Evolutionary conservation across 208 protist genomes (phyloP), one percentile per base, ranked within the genome.

Genomic region (Acanthamoeba lenticulata): DNA sequence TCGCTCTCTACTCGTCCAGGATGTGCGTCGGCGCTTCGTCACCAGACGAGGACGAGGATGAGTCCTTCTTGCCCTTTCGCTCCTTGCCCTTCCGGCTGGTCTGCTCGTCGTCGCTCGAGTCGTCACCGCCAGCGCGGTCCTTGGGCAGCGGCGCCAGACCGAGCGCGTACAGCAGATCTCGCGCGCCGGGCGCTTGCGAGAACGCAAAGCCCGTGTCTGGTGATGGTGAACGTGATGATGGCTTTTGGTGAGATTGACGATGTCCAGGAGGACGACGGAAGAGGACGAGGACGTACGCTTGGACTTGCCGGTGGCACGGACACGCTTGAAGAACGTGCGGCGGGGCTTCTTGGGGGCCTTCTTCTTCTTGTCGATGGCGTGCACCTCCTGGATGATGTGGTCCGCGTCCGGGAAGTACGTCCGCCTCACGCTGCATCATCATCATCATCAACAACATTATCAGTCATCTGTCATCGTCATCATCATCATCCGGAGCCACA

Each of bases 361-460:
- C 52, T 90, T 62, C 55, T 32, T 62, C 83, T 90, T 90, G 47
- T 62, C 57, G 52, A 90, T 90, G 47, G 47, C 57, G 4, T 47
- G 13, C 19, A 44, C 36, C 55, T 90, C 83, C 55, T 90, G 52
- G 83, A 90, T 90, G 83, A 90, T 90, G 83, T 90, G 47, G 34
- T 90, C 47, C 29, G 47, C 83, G 21, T 90, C 52, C 24, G 83
- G 83, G 83, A 90, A 90, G 52, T 72, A 90, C 27, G 83, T 90
- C 29, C 83, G 83, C 47, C 47, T 85, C 42, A 85, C 38, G 34
- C 69, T 79, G 69, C 21, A 60, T 15, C 19, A 47, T 72, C 5
- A 29, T 72, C 29, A 36, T 72, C 32, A 72, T 72, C 11, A 72
- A 72, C 62, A 36, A 34, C 34, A 3, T 42, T 42, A 47, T 17